Conservation (phyloP, 2,329 filamentous ascomycete species). For the Claviceps sp. region DNA sequence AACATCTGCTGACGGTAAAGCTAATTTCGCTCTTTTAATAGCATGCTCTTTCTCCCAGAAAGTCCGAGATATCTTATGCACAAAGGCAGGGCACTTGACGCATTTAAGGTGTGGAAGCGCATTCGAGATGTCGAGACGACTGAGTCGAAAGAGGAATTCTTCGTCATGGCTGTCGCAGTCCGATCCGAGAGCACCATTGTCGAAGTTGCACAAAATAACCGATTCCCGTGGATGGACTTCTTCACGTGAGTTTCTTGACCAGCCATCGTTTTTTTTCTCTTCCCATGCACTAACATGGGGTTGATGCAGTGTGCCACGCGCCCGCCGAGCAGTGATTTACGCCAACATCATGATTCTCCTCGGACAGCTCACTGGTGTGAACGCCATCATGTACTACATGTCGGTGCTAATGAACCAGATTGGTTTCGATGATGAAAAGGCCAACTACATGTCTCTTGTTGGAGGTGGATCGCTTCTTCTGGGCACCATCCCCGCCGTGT, state of each 20-base stretch:
- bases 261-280: background rate
- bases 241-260: slow-evolving; percentile 33
- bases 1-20: background rate
- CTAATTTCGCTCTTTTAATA: slow-evolving; percentile 15
- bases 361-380: slow-evolving; percentile 58
- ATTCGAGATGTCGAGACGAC: slow-evolving; percentile 46
- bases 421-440: slow-evolving; percentile 46
- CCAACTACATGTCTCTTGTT: slow-evolving; percentile 64
- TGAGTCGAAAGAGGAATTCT: slow-evolving; percentile 56
- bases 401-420: slow-evolving; percentile 51
- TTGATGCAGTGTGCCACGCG: slow-evolving; percentile 36
- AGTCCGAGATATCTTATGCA: slow-evolving; percentile 57
- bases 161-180: slow-evolving; percentile 54
- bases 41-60: slow-evolving; percentile 62
- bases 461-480: slow-evolving; percentile 54
- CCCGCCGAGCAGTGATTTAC: slow-evolving; percentile 51
- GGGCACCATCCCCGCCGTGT: slow-evolving; percentile 53
- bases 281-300: background rate
- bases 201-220: slow-evolving; percentile 37
- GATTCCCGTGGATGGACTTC: slow-evolving; percentile 60
- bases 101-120: slow-evolving; percentile 56
- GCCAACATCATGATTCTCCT: slow-evolving; percentile 58
- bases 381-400: slow-evolving; percentile 64
- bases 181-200: slow-evolving; percentile 39
- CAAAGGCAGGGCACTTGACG: slow-evolving; percentile 33